Conservation (phyloP, 768 basidiomycete species). For the Lactarius sp. region DNA sequence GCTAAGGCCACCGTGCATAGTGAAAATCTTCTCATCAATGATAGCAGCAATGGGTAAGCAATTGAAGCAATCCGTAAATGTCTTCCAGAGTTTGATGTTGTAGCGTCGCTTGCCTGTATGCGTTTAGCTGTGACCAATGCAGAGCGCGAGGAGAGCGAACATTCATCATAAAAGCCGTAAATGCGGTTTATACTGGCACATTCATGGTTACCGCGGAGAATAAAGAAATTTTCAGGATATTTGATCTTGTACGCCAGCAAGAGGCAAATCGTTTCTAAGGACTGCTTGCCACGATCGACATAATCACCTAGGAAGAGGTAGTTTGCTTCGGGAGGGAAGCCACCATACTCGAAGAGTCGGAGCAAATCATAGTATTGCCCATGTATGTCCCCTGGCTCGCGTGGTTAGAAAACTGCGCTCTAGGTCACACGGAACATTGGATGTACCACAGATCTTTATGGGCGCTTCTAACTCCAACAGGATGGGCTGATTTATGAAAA, state of each 20-base stretch:
- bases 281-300: slow-evolving; percentile 98
- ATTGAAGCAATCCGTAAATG: slow-evolving; percentile 99
- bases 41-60: slow-evolving; percentile 98
- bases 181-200: slow-evolving; percentile 99
- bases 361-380: slow-evolving; percentile 99
- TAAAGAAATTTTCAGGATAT: slow-evolving; percentile 99
- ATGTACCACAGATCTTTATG: slow-evolving; percentile 98
- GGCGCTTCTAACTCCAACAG: slow-evolving; percentile 96
- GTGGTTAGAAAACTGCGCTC: background rate
- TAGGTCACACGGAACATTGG: slow-evolving; percentile 11
- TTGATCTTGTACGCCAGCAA: slow-evolving; percentile 99
- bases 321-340: slow-evolving; percentile 99
- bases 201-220: slow-evolving; percentile 97
- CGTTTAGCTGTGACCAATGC: slow-evolving; percentile 1
- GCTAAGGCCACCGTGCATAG: slow-evolving; percentile 97
- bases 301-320: slow-evolving; percentile 99
- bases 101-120: slow-evolving; percentile 93
- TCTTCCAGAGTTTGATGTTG: slow-evolving; percentile 99
- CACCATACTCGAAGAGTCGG: slow-evolving; percentile 97
- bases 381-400: slow-evolving; percentile 83
- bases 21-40: slow-evolving; percentile 99
- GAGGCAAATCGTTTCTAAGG: slow-evolving; percentile 98
- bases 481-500: slow-evolving; percentile 99
- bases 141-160: slow-evolving; percentile 44
- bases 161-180: slow-evolving; percentile 99